Evolutionary conservation across 1,139 yeast genomes (phyloP), one percentile per base, ranked within the genome.

Genomic region (Zhuliangozyma blackwelliae): DNA sequence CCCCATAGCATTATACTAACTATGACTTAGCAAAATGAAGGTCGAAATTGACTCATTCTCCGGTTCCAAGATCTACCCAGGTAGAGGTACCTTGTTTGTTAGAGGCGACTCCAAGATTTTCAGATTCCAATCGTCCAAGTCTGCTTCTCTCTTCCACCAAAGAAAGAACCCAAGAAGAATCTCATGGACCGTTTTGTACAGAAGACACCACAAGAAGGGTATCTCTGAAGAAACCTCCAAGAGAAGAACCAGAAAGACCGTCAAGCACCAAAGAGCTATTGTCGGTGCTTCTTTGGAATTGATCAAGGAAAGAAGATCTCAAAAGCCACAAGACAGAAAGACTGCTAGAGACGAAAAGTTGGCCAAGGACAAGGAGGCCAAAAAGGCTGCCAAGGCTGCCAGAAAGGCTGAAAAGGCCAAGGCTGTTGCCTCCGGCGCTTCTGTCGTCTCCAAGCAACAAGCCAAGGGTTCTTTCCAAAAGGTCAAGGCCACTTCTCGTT

Each of bases 111-210:
- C 97, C 67, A 92, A 92, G 81, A 75, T 90, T 67, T 92, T 92
- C 95, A 89, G 99, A 83, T 92, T 94, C 95, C 95, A 86, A 75
- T 83, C 89, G 70, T 87, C 97, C 59, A 94, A 92, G 79, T 81
- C 95, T 67, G 94, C 96, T 63, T 89, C 98, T 68, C 84, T 92
- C 66, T 92, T 92, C 95, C 82, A 83, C 68, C 99, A 94, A 82
- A 89, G 97, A 84, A 92, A 92, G 95, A 92, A 94, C 90, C 99
- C 98, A 77, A 89, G 98, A 83, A 87, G 96, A 83, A 82, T 92
- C 68, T 84, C 97, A 55, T 92, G 99, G 99, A 92, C 99, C 57
- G 97, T 90, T 65, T 82, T 92, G 63, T 92, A 79, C 92, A 92
- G 99, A 84, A 87, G 96, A 79, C 96, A 90, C 79, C 97, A 92